phyloP scores from a whole-genome alignment of 2,329 filamentous ascomycete genomes.

The Elsinoe batatas region DNA sequence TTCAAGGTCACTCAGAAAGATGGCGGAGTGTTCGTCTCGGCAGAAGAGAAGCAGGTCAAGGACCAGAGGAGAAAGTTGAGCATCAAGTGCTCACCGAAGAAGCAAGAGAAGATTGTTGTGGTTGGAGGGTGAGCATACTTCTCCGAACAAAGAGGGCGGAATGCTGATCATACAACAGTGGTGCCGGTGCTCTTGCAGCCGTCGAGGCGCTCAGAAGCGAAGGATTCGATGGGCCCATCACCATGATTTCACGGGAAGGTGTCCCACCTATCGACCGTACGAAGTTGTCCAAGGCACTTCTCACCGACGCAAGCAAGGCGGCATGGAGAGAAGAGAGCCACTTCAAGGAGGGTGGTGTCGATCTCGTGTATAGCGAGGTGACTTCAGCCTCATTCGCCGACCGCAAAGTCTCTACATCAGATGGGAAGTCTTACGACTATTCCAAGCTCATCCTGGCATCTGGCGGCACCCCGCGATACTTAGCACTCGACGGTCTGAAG shows the following conservation, averaged over 20 bases:
- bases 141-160: not conserved
- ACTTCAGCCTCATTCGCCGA: slow-evolving; percentile 63
- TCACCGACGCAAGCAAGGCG: slow-evolving; percentile 68
- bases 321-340: slow-evolving; percentile 67
- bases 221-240: slow-evolving; percentile 71
- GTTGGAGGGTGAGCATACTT: slow-evolving; percentile 54
- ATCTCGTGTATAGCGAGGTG: slow-evolving; percentile 49
- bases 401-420: slow-evolving; percentile 66
- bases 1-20: slow-evolving; percentile 76
- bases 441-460: slow-evolving; percentile 85
- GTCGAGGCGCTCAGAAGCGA: slow-evolving; percentile 74
- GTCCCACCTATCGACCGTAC: slow-evolving; percentile 76
- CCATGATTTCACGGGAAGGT: slow-evolving; percentile 73
- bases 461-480: slow-evolving; percentile 63
- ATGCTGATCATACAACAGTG: slow-evolving; percentile 36
- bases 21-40: slow-evolving; percentile 74
- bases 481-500: slow-evolving; percentile 80
- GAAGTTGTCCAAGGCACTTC: slow-evolving; percentile 87
- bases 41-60: slow-evolving; percentile 70
- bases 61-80: slow-evolving; percentile 62
- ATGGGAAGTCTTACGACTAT: slow-evolving; percentile 63
- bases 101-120: slow-evolving; percentile 61
- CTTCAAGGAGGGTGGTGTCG: slow-evolving; percentile 56
- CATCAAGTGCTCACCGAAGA: slow-evolving; percentile 55
- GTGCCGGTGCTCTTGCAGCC: slow-evolving; percentile 71